Evolutionary conservation across 1,284 basidiomycete species (phyloP), one percentile per base, ranked within the genome.

Genomic region (Sphagnurus paluster): DNA sequence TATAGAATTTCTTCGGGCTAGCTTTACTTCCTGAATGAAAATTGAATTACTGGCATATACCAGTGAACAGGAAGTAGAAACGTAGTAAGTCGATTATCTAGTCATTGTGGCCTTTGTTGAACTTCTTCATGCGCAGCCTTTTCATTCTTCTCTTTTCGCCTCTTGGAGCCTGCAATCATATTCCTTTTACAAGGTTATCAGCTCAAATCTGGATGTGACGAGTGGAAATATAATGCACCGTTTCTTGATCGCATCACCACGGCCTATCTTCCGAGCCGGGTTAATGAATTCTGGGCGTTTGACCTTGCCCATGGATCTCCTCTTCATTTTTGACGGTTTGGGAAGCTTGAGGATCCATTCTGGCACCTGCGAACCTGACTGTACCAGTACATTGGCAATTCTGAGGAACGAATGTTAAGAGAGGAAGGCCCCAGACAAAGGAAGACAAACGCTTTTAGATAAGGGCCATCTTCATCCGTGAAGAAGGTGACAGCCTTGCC

Each of bases 401-500:
- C 92, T 93, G 53, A 36, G 10, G 42, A 47, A 30, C 48, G 44
- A 30, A 52, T 28, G 5, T 54, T 30, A 46, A 45, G 9, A 7
- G 44, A 43, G 25, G 35, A 40, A 39, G 42, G 41, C 37, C 28
- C 47, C 39, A n/a, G 5, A 28, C 33, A 43, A 42, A 38, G n/a
- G 51, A 52, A 42, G 33, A 38, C 84, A 56, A 65, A 93, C 87
- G 90, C 84, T 71, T 96, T 95, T 34, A 98, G 75, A 68, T 89
- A 92, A 1, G 90, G 88, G 0, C 85, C 90, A 65, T 99, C 96
- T 49, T 95, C 91, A 57, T 93, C 82, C 2, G 93, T 97, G 70
- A 98, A 98, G 68, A 93, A 98, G 1, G 96, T 99, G 41, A 96
- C 82, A 0, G 96, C 95, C 62, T 87, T 87, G 7, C 96, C 96